Evolutionary conservation across 1,139 yeast species (phyloP).

Genomic region (Saccharomycopsis hybrid): DNA sequence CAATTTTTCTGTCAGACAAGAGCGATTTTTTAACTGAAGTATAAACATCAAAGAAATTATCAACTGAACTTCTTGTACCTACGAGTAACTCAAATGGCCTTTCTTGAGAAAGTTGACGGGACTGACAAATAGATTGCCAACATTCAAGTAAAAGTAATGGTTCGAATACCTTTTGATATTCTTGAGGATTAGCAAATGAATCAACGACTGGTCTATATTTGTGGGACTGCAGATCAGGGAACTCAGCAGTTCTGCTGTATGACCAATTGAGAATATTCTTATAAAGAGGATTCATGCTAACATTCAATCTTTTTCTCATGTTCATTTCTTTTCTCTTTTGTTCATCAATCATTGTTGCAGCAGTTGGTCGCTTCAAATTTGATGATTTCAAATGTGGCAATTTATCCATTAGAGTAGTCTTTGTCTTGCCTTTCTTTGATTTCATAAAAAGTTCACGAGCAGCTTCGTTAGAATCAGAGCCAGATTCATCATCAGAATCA

Average conservation of each 20-base stretch:
- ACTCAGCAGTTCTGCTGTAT: slow-evolving; percentile 49
- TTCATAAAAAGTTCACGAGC: slow-evolving; percentile 33
- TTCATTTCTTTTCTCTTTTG: slow-evolving; percentile 65
- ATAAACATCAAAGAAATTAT: slow-evolving; percentile 82
- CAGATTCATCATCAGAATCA: slow-evolving; percentile 24
- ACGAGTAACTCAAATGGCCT: slow-evolving; percentile 61
- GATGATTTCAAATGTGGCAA: slow-evolving; percentile 19
- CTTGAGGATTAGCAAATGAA: slow-evolving; percentile 48
- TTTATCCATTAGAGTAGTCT: slow-evolving; percentile 15
- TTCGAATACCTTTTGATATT: slow-evolving; percentile 62
- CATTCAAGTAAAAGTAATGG: slow-evolving; percentile 85
- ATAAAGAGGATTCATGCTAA: slow-evolving; percentile 73
- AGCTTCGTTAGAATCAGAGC: slow-evolving; percentile 24
- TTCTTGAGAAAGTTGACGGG: slow-evolving; percentile 58
- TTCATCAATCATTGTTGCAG: slow-evolving; percentile 29
- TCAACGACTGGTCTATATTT: slow-evolving; percentile 38
- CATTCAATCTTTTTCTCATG: slow-evolving; percentile 75
- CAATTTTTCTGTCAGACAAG: slow-evolving; percentile 46
- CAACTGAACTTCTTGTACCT: slow-evolving; percentile 79
- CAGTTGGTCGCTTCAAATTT: slow-evolving; percentile 30
- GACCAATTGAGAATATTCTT: slow-evolving; percentile 71
- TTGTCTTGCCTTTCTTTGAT: slow-evolving; percentile 20
- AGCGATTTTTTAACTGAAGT: slow-evolving; percentile 59
- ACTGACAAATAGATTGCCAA: slow-evolving; percentile 83
- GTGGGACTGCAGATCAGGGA: slow-evolving; percentile 45